Evolutionary conservation across 2,329 filamentous ascomycete species (phyloP), one percentile per base, ranked within the genome.

Genomic region (Aspergillus clavatus): DNA sequence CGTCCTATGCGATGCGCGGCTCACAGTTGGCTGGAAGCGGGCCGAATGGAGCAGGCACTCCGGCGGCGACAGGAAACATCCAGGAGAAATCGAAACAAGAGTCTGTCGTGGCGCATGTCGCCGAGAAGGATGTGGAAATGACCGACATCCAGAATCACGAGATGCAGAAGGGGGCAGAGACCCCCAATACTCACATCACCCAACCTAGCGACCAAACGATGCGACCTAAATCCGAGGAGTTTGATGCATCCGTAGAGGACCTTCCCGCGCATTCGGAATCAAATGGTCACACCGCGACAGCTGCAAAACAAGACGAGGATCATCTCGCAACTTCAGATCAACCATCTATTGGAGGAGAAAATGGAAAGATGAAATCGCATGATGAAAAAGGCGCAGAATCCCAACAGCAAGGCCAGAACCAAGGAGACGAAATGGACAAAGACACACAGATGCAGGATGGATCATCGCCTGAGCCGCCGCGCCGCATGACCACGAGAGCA

Each of bases 401-500:
- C 5, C 40, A 46, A 6, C 14, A 21, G 2, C 42, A 35, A 7
- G 47, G 46, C 12, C 50, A 59, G 22, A 38, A 40, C 18, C 53
- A 54, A 16, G 56, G 54, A 21, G 55, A 59, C 16, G 54, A 56
- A n/a, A 50, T 43, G 24, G 57, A 59, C 22, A 54, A 57, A 24
- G 63, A 68, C 38, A 54, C 54, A 16, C 61, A 65, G 45, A 66
- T 62, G 59, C 55, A 60, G 14, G 59, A 67, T 35, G 63, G 54
- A 4, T 63, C 60, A 23, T 68, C 66, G 0, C 67, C 66, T 2
- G 68, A 67, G 39, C 71, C 70, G 5, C 69, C 65, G 11, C 64
- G 70, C 24, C 66, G 72, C 37, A 74, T 74, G 63, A 73, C 71
- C 10, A 73, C 72, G 19, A 63, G 72, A 19, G 71, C 71, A 1